Conservation (phyloP, 169 alveolate species). For the Plasmodium gallinaceum region DNA sequence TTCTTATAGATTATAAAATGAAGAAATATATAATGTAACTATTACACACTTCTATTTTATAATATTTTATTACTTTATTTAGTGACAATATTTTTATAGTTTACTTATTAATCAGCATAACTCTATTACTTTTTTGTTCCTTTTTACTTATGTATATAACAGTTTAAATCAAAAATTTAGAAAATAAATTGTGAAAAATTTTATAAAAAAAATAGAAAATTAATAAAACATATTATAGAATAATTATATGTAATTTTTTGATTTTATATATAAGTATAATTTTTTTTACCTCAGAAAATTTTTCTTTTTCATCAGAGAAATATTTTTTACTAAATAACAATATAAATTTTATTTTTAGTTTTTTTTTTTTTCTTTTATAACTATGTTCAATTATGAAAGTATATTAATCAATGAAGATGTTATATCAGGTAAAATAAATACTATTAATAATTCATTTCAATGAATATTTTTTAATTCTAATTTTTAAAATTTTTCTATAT, state of each 20-base stretch:
- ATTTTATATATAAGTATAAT: neutral
- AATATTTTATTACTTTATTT: too few relatives aligned
- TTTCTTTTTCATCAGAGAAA: neutral
- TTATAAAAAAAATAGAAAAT: neutral
- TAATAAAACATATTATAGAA: conserved; percentile 9
- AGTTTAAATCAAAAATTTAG: too few relatives aligned
- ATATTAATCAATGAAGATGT: conserved; percentile 60
- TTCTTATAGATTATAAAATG: too few relatives aligned
- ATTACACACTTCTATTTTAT: too few relatives aligned
- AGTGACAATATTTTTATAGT: too few relatives aligned
- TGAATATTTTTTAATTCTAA: conserved; percentile 17
- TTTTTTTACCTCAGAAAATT: neutral
- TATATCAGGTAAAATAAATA: conserved; percentile 36
- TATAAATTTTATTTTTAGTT: conserved; percentile 13
- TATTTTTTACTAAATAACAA: neutral
- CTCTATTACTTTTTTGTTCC: too few relatives aligned
- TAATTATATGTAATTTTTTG: conserved; percentile 16
- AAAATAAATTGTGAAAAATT: too few relatives aligned
- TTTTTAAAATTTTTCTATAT: neutral
- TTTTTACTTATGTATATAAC: too few relatives aligned
- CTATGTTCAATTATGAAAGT: conserved; percentile 76
- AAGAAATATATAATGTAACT: too few relatives aligned
- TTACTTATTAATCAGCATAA: too few relatives aligned
- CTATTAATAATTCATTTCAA: conserved; percentile 5
- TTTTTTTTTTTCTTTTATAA: conserved; percentile 25